A percentile compares a stretch with the other conserved stretches of the same genome.
Conservation (phyloP, 2,329 filamentous ascomycete genomes). For the Colletotrichum lupini region DNA sequence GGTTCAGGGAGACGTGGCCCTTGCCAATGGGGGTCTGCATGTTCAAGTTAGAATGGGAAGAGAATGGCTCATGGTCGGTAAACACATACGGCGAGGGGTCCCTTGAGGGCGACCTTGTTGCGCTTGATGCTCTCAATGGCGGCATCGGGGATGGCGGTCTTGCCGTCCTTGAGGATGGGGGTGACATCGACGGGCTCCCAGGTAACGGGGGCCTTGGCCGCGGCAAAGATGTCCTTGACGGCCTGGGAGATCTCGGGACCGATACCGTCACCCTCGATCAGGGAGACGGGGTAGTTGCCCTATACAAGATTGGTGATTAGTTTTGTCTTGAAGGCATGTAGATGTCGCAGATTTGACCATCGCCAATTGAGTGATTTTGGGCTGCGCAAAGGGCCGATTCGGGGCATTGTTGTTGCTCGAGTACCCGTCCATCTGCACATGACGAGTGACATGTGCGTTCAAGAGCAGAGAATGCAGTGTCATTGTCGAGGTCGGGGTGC, state of each 20-base stretch:
- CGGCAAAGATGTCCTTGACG: conserved; percentile 98
- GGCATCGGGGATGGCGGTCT: conserved; percentile 91
- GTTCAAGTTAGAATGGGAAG: conserved; percentile 22
- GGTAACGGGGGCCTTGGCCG: conserved; percentile 92
- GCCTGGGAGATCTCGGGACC: conserved; percentile 97
- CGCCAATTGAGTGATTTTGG: conserved; percentile 54
- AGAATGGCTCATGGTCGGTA: background rate
- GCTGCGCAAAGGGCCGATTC: background rate
- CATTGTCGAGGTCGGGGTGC: background rate
- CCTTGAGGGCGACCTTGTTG: conserved; percentile 98
- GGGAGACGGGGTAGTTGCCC: conserved; percentile 95
- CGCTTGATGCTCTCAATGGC: conserved; percentile 93
- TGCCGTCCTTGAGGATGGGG: conserved; percentile 91
- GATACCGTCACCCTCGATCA: conserved; percentile 99
- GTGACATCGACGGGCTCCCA: conserved; percentile 99
- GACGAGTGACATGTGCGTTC: background rate
- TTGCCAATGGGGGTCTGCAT: conserved; percentile 73
- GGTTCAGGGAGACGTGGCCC: conserved; percentile 98
- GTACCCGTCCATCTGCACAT: background rate
- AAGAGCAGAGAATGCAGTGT: background rate
- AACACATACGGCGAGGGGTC: conserved; percentile 86
- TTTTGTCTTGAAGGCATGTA: background rate
- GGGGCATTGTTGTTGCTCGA: conserved; percentile 29
- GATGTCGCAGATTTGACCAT: background rate
- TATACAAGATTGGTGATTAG: conserved; percentile 49